Conservation (phyloP, 805 yeast genomes). For the Nakazawaea anatomiae region DNA sequence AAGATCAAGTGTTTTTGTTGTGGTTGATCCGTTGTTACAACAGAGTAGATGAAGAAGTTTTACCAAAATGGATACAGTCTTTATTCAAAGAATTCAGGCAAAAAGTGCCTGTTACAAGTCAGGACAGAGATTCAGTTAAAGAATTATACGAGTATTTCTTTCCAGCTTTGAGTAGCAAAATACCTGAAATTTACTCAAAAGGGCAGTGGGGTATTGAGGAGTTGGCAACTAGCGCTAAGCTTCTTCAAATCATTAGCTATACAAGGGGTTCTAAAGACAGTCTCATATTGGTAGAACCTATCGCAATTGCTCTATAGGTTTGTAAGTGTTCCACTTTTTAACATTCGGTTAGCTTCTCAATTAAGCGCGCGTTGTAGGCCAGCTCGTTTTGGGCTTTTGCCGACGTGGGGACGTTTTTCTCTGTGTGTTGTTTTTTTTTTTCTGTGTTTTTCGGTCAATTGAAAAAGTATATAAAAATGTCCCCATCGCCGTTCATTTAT, state of each 20-base stretch:
- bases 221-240: conserved; percentile 37
- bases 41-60: conserved; percentile 27
- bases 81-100: conserved; percentile 25
- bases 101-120: conserved; percentile 35
- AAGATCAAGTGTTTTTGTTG: conserved; percentile 54
- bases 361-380: too few relatives aligned
- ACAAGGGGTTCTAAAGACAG: conserved; percentile 17
- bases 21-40: conserved; percentile 61
- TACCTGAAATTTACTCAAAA: conserved; percentile 48
- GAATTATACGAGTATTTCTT: conserved; percentile 48
- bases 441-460: not conserved
- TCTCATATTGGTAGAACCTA: conserved; percentile 9
- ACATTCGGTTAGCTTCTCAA: too few relatives aligned
- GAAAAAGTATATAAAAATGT: too few relatives aligned
- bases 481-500: too few relatives aligned
- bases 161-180: conserved; percentile 38
- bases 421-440: not conserved
- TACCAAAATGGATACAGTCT: conserved; percentile 47
- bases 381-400: not conserved
- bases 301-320: conserved; percentile 5
- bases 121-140: conserved; percentile 50
- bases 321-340: not conserved
- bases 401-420: not conserved
- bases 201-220: conserved; percentile 45
- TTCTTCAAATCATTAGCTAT: conserved; percentile 22